Evolutionary conservation across 139 green algal species (phyloP).

Genomic region (Chlorella sorokiniana): DNA sequence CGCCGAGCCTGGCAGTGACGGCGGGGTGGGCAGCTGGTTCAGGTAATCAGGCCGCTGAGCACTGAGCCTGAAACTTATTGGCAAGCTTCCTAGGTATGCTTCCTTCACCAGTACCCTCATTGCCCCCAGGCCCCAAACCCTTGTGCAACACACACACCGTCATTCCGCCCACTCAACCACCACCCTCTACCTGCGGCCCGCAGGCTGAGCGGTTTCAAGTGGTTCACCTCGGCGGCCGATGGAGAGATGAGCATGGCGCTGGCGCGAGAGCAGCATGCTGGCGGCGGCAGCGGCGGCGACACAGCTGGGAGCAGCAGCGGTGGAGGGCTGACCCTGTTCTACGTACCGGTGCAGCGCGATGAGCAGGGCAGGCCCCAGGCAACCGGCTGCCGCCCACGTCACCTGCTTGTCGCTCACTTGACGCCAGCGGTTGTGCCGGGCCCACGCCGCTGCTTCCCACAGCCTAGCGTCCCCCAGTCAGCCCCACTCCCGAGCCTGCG

Average conservation of each 20-base stretch:
- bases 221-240: slow-evolving; percentile 38
- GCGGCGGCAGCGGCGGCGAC: neutral
- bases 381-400: neutral
- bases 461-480: no score
- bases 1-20: neutral
- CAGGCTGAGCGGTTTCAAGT: slow-evolving; percentile 35
- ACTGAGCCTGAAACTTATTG: no score
- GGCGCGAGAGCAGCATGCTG: neutral
- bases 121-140: no score
- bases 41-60: neutral
- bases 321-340: slow-evolving; percentile 16
- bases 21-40: slow-evolving; percentile 16
- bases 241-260: slow-evolving; percentile 27
- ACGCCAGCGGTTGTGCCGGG: neutral
- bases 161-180: no score
- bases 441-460: neutral
- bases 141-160: neutral
- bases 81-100: no score
- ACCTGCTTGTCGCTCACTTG: neutral
- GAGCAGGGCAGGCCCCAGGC: slow-evolving; percentile 9
- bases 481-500: neutral
- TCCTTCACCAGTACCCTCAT: no score
- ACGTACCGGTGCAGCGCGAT: slow-evolving; percentile 18
- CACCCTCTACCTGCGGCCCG: neutral
- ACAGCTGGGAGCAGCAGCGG: neutral